phyloP scores from a whole-genome alignment of 2,329 filamentous ascomycete genomes.

The Endoconidiophora polonica region DNA sequence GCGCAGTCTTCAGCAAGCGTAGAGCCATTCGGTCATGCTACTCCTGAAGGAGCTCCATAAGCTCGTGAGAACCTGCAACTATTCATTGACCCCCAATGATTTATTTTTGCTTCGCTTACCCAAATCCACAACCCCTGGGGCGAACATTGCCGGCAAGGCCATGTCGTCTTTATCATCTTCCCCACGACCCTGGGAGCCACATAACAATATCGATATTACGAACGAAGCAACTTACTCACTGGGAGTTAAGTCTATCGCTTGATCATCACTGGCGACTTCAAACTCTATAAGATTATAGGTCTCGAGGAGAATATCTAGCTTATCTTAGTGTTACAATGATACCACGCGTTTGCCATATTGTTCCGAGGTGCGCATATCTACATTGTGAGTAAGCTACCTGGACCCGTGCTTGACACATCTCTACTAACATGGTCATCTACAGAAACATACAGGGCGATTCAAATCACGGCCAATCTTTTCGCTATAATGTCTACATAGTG shows the following conservation, averaged over 20 bases:
- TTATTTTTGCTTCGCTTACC: conserved; percentile 38
- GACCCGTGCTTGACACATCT: neutral
- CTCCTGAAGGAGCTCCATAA: conserved; percentile 35
- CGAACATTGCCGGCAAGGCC: conserved; percentile 22
- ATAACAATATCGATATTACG: conserved; percentile 31
- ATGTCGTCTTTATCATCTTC: conserved; percentile 1
- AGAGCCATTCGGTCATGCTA: conserved; percentile 32
- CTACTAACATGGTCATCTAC: neutral
- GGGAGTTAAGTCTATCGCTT: conserved; percentile 31
- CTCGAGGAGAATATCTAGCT: conserved; percentile 32
- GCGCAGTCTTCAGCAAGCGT: conserved; percentile 31
- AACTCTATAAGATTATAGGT: conserved; percentile 29
- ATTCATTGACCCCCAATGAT: conserved; percentile 27
- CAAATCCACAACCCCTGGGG: conserved; percentile 40
- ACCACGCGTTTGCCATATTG: conserved; percentile 38
- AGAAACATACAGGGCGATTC: conserved; percentile 1
- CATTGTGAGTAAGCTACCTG: conserved; percentile 23
- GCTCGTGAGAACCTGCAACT: conserved; percentile 30
- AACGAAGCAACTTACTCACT: conserved; percentile 26
- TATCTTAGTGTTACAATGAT: conserved; percentile 40
- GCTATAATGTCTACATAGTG: neutral
- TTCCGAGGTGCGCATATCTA: conserved; percentile 37
- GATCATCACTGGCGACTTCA: conserved; percentile 31
- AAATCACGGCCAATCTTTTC: conserved; percentile 4
- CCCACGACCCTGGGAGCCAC: conserved; percentile 26